These are phyloP conservation scores for Hericium alpestre DNA, from an alignment of 768 basidiomycete genomes.

Conservation along the genomic window DNA sequence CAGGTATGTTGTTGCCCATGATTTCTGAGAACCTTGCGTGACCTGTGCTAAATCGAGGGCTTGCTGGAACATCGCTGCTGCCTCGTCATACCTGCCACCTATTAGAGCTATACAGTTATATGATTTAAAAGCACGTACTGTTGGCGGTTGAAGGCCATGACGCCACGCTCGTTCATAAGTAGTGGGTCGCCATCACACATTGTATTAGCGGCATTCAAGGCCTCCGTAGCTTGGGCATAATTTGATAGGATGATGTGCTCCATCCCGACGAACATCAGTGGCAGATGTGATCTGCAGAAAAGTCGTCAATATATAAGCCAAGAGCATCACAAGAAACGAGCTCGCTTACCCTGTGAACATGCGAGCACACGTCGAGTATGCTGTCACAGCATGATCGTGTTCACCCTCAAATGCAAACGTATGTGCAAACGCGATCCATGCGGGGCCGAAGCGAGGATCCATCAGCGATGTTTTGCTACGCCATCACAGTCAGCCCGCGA, in stretches of 20 bases:
- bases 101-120: no score
- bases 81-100: constrained; percentile 54
- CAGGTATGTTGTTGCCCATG: constrained; percentile 84
- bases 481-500: constrained; percentile 2
- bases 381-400: constrained; percentile 96
- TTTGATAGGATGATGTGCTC: constrained; percentile 91
- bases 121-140: constrained; percentile 38
- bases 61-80: constrained; percentile 58
- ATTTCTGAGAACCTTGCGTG: constrained; percentile 73
- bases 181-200: constrained; percentile 87
- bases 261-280: constrained; percentile 95
- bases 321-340: background rate
- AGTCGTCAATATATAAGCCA: background rate
- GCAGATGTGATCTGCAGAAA: constrained; percentile 80
- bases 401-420: constrained; percentile 96
- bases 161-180: constrained; percentile 84
- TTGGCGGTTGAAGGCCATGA: constrained; percentile 82
- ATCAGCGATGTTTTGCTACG: constrained; percentile 88
- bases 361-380: constrained; percentile 92
- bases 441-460: constrained; percentile 92
- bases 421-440: constrained; percentile 97
- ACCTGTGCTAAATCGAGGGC: constrained; percentile 76
- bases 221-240: constrained; percentile 72
- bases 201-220: constrained; percentile 67
- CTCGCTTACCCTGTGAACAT: constrained; percentile 83